These are phyloP conservation scores for Thielaviopsis musarum DNA, from an alignment of 2,329 filamentous ascomycete genomes.

Conservation along the genomic window DNA sequence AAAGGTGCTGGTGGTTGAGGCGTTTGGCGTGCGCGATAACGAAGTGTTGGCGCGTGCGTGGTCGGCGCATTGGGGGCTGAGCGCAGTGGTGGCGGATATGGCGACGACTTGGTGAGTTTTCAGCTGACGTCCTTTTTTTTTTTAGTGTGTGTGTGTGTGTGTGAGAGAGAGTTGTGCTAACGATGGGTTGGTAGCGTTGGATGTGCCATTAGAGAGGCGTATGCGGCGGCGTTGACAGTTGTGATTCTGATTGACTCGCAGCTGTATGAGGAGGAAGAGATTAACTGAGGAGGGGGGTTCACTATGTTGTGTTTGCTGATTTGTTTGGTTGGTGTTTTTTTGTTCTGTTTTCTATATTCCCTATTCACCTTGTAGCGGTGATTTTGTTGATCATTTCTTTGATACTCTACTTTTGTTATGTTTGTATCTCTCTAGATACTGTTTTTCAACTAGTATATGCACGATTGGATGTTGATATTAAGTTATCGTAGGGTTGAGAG, in stretches of 20 bases:
- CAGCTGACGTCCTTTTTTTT: not conserved
- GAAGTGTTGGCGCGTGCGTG: constrained; percentile 62
- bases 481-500: not conserved
- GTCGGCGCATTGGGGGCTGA: constrained; percentile 61
- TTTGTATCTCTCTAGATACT: not conserved
- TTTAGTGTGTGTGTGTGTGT: not conserved
- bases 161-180: constrained; percentile 9
- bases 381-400: not conserved
- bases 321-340: not conserved
- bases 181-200: constrained; percentile 35
- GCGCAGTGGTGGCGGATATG: constrained; percentile 52
- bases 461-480: not conserved
- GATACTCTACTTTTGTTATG: not conserved
- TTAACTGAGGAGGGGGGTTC: not conserved
- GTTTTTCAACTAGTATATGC: not conserved
- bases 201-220: constrained; percentile 59
- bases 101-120: constrained; percentile 45
- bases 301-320: not conserved
- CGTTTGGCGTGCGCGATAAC: constrained; percentile 56
- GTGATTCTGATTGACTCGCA: constrained; percentile 48
- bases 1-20: constrained; percentile 52
- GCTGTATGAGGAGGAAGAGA: constrained; percentile 13
- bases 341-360: not conserved
- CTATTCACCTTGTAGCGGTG: not conserved
- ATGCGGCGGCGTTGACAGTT: constrained; percentile 55